Evolutionary conservation across 208 protist species (phyloP).

Genomic region (Acanthamoeba culbertsoni): DNA sequence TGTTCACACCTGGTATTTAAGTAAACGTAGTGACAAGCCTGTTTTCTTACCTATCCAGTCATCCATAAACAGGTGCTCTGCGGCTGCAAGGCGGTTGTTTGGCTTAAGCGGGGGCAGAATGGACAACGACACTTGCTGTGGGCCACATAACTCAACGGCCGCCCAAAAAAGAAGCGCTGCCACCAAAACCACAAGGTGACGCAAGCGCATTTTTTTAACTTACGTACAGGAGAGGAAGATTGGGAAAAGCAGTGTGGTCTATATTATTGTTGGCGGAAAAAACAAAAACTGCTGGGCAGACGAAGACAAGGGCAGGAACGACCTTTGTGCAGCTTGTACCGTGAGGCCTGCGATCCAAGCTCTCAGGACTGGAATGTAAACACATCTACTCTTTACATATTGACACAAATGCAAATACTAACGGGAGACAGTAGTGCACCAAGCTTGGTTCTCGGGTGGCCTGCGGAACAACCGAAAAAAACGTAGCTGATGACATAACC

Average conservation of each 20-base stretch:
- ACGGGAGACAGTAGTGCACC: too few relatives aligned
- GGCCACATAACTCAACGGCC: not conserved
- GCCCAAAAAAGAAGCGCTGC: not conserved
- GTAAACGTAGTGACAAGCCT: not conserved
- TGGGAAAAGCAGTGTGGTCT: too few relatives aligned
- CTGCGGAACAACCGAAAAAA: too few relatives aligned
- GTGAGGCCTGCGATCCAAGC: not conserved
- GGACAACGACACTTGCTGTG: not conserved
- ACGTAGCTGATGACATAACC: too few relatives aligned
- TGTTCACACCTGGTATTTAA: not conserved
- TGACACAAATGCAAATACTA: too few relatives aligned
- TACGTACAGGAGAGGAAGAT: too few relatives aligned
- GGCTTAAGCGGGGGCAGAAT: not conserved
- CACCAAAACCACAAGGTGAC: not conserved
- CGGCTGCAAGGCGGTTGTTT: not conserved
- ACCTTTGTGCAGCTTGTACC: not conserved
- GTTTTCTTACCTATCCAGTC: constrained; percentile 24
- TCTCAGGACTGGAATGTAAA: not conserved
- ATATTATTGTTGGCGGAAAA: too few relatives aligned
- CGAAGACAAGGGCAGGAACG: not conserved
- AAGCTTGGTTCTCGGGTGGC: too few relatives aligned
- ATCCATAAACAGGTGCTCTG: not conserved
- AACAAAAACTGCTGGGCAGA: not conserved
- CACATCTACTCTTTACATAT: too few relatives aligned
- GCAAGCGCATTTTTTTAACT: too few relatives aligned